Percentiles rank a stretch among this genome's conserved stretches.
phyloP scores from a whole-genome alignment of 2,329 filamentous ascomycete species.

The Pseudogymnoascus sp. region DNA sequence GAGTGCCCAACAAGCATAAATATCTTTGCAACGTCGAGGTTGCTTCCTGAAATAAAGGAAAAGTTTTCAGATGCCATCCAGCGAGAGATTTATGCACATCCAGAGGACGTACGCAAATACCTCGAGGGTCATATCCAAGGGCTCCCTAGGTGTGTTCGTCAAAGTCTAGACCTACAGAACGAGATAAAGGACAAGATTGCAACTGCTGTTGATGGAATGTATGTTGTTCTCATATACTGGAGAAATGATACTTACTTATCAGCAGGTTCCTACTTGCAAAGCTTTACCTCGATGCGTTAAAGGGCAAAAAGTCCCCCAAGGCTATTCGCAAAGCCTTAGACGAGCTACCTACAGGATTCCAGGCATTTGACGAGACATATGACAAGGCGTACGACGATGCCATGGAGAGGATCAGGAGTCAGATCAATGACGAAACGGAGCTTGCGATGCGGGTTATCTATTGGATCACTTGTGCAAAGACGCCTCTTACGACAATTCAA shows the following conservation, averaged over 20 bases:
- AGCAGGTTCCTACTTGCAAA: constrained; percentile 21
- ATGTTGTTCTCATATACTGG: constrained; percentile 17
- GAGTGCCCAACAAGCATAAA: constrained; percentile 15
- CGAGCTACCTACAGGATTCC: constrained; percentile 23
- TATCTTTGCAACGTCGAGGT: constrained; percentile 31
- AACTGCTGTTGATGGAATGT: constrained; percentile 28
- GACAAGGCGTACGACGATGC: constrained; percentile 21
- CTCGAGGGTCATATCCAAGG: constrained; percentile 22
- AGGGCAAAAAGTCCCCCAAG: constrained; percentile 23
- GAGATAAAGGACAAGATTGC: constrained; percentile 22
- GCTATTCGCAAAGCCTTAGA: constrained; percentile 26
- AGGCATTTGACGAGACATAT: constrained; percentile 15
- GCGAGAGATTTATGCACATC: constrained; percentile 28
- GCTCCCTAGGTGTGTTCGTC: constrained; percentile 17
- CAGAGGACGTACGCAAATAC: constrained; percentile 28
- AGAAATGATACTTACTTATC: not conserved
- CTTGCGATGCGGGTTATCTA: constrained; percentile 28
- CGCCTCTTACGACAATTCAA: constrained; percentile 24
- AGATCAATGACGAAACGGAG: constrained; percentile 20
- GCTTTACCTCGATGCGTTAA: constrained; percentile 28
- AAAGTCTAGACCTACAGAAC: constrained; percentile 18
- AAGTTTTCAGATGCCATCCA: constrained; percentile 16
- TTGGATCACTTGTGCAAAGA: constrained; percentile 16
- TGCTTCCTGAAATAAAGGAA: constrained; percentile 21
- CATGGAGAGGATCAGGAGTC: constrained; percentile 29